Conservation (phyloP, 164 flowering plant genomes). For the Berberis thunbergii region DNA sequence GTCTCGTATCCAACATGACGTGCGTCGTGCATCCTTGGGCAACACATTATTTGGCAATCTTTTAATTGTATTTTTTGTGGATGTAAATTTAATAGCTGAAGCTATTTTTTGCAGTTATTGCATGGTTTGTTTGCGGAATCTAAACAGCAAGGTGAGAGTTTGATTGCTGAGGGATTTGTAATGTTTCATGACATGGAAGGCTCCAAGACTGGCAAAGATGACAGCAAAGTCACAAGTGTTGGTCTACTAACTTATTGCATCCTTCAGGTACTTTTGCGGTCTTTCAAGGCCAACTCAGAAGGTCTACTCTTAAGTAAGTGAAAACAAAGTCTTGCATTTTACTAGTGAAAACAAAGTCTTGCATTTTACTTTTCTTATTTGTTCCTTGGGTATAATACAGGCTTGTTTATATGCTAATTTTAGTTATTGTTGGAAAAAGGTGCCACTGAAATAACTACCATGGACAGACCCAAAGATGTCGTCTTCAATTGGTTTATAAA, state of each 20-base stretch:
- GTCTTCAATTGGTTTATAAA: slow-evolving; percentile 76
- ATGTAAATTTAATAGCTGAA: too few relatives aligned
- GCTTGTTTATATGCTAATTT: neutral
- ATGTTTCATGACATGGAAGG: slow-evolving; percentile 58
- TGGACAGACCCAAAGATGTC: slow-evolving; percentile 68
- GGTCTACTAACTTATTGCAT: slow-evolving; percentile 83
- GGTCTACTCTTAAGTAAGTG: slow-evolving; percentile 73
- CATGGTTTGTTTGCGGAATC: slow-evolving; percentile 51
- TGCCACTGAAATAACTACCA: slow-evolving; percentile 51
- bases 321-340: neutral
- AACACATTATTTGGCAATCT: too few relatives aligned
- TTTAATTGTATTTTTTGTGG: too few relatives aligned
- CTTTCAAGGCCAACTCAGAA: slow-evolving; percentile 50
- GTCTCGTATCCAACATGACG: too few relatives aligned
- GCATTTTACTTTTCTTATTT: neutral
- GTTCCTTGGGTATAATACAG: neutral
- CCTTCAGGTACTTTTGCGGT: slow-evolving; percentile 53
- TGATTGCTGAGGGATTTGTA: slow-evolving; percentile 60
- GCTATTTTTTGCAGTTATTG: slow-evolving; percentile 37
- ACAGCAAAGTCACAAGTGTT: slow-evolving; percentile 33
- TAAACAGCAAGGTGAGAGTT: slow-evolving; percentile 38
- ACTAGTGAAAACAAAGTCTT: too few relatives aligned
- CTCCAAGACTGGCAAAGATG: slow-evolving; percentile 40
- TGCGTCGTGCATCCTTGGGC: too few relatives aligned
- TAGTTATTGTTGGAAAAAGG: slow-evolving; percentile 37